phyloP scores from a whole-genome alignment of 352 stramenopile genomes.

The Pythium dissimile region DNA sequence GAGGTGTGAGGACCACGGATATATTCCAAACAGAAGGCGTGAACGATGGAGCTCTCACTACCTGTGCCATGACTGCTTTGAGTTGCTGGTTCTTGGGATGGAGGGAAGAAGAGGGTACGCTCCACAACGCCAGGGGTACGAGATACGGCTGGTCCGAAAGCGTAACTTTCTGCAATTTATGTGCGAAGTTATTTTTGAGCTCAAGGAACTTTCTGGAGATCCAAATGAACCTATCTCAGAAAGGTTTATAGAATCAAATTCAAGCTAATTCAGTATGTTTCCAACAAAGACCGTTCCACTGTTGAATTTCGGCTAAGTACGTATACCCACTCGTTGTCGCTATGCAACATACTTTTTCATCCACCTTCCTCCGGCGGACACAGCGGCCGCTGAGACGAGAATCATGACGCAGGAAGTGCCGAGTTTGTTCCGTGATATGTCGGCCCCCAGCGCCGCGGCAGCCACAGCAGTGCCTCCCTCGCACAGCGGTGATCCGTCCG shows the following conservation, averaged over 20 bases:
- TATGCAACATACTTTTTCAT: background rate
- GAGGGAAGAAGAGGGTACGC: background rate
- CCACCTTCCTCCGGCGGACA: background rate
- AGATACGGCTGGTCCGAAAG: no score
- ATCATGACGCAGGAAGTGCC: conserved; percentile 21
- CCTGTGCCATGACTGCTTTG: background rate
- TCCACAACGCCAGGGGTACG: background rate
- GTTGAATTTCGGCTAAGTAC: background rate
- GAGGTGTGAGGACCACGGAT: background rate
- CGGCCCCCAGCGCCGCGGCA: conserved; percentile 5
- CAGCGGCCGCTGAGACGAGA: no score
- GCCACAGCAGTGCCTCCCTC: background rate
- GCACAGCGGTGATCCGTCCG: conserved; percentile 5
- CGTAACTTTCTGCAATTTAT: background rate
- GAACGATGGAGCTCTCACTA: no score
- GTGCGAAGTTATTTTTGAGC: background rate
- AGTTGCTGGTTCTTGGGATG: background rate
- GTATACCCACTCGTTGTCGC: no score
- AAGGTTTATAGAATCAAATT: background rate
- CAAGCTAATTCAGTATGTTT: background rate
- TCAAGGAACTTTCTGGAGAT: no score
- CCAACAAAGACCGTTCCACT: background rate
- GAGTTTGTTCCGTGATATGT: conserved; percentile 19
- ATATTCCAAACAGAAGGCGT: no score
- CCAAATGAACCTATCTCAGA: no score